These are phyloP conservation scores for Exophiala mesophila DNA, from an alignment of 2,329 filamentous ascomycete genomes.

Conservation along the genomic window DNA sequence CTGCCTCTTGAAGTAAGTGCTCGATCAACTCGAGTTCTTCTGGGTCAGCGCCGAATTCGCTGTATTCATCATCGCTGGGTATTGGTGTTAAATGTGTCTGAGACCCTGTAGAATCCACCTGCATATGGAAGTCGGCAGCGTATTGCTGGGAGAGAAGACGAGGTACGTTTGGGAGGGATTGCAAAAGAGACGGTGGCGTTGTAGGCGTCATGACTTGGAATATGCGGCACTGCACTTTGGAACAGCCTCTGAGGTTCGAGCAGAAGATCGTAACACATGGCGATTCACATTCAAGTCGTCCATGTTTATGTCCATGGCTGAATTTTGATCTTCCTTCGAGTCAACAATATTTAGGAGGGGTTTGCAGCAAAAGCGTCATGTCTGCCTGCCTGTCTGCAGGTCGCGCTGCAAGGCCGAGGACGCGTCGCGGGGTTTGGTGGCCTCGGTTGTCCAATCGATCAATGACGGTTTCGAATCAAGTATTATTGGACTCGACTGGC, in stretches of 20 bases:
- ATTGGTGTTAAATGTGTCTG: neutral
- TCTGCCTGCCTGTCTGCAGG: no score
- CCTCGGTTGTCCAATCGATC: no score
- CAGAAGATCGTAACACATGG: no score
- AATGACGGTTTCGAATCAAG: no score
- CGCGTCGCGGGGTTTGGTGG: no score
- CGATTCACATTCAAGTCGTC: neutral
- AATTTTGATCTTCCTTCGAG: no score
- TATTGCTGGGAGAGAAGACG: slow-evolving; percentile 1
- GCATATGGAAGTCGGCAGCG: slow-evolving; percentile 5
- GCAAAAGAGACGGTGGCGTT: slow-evolving; percentile 11
- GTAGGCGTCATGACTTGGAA: slow-evolving; percentile 13
- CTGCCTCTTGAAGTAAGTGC: slow-evolving; percentile 46
- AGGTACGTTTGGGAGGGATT: slow-evolving; percentile 4
- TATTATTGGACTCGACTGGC: no score
- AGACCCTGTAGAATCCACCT: slow-evolving; percentile 1
- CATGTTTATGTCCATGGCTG: slow-evolving; percentile 1
- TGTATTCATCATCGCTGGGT: slow-evolving; percentile 52
- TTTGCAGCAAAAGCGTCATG: no score
- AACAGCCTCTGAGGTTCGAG: neutral
- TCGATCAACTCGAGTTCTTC: slow-evolving; percentile 50
- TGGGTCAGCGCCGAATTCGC: slow-evolving; percentile 53
- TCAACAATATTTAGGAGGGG: no score
- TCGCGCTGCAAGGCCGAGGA: no score
- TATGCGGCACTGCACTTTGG: neutral